phyloP scores from a whole-genome alignment of 495 filamentous ascomycete species.

The Aspergillus bridgeri region DNA sequence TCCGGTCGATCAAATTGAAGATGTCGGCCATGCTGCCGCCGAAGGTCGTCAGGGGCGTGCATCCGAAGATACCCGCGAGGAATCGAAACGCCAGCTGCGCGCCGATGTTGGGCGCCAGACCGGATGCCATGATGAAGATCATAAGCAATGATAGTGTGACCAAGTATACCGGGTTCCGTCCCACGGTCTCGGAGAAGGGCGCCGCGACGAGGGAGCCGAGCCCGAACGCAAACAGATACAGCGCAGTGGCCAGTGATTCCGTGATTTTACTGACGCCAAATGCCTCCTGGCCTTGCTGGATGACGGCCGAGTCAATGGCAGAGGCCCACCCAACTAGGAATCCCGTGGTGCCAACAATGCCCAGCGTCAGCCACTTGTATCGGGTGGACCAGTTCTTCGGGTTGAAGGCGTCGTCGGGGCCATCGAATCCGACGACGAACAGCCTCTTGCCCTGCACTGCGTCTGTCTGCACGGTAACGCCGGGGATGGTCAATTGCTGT shows the following conservation, averaged over 20 bases:
- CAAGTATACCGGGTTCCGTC: constrained; percentile 55
- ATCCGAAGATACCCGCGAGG: constrained; percentile 43
- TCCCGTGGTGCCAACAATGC: constrained; percentile 6
- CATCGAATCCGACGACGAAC: constrained; percentile 3
- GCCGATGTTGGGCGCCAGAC: constrained; percentile 42
- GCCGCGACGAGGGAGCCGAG: constrained; percentile 45
- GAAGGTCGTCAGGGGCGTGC: constrained; percentile 41
- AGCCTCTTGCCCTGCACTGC: neutral
- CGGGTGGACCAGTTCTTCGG: constrained; percentile 1
- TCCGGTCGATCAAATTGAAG: constrained; percentile 36
- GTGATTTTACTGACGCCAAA: constrained; percentile 6
- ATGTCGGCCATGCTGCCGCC: constrained; percentile 46
- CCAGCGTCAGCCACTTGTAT: constrained; percentile 2
- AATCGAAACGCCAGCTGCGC: constrained; percentile 44
- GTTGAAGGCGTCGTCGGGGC: neutral
- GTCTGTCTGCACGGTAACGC: neutral
- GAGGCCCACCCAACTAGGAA: constrained; percentile 7
- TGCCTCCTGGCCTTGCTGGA: constrained; percentile 6
- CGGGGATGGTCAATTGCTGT: constrained; percentile 1
- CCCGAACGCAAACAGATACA: constrained; percentile 60
- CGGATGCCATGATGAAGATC: constrained; percentile 47
- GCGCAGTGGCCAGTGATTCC: constrained; percentile 7
- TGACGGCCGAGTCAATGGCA: constrained; percentile 1
- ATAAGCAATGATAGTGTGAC: constrained; percentile 38
- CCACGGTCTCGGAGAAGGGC: constrained; percentile 54